Evolutionary conservation across 106 monocot species (phyloP).

Genomic region (Dioscorea alata): DNA sequence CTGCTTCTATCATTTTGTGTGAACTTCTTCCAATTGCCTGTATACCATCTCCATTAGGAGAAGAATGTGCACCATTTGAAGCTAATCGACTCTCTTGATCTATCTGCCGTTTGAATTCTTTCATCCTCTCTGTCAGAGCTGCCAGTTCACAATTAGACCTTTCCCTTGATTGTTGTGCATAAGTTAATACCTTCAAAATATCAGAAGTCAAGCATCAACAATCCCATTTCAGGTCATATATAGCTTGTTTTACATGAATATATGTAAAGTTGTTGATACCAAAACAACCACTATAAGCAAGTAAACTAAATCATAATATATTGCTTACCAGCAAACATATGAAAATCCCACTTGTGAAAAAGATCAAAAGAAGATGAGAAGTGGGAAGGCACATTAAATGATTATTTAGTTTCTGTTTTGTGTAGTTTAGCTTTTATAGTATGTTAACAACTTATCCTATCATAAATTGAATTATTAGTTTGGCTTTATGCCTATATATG

Average conservation of each 20-base stretch:
- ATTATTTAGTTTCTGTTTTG: no score
- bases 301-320: no score
- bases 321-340: no score
- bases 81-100: slow-evolving; percentile 73
- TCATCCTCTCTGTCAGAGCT: slow-evolving; percentile 87
- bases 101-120: slow-evolving; percentile 95
- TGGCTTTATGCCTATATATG: not conserved
- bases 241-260: not conserved
- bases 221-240: not conserved
- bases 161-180: slow-evolving; percentile 99
- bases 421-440: no score
- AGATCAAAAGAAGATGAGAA: no score
- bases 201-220: slow-evolving; percentile 3
- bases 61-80: slow-evolving; percentile 59
- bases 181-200: slow-evolving; percentile 74
- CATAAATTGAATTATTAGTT: not conserved
- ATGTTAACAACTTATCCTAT: no score
- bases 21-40: slow-evolving; percentile 98
- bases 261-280: not conserved
- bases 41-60: slow-evolving; percentile 95
- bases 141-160: slow-evolving; percentile 90
- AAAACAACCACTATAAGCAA: no score
- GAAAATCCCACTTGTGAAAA: no score
- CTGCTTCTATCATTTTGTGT: slow-evolving; percentile 98
- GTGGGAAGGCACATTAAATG: no score